These are phyloP conservation scores for Boletus rubescentipes DNA, from an alignment of 768 basidiomycete species.

Conservation along the genomic window DNA sequence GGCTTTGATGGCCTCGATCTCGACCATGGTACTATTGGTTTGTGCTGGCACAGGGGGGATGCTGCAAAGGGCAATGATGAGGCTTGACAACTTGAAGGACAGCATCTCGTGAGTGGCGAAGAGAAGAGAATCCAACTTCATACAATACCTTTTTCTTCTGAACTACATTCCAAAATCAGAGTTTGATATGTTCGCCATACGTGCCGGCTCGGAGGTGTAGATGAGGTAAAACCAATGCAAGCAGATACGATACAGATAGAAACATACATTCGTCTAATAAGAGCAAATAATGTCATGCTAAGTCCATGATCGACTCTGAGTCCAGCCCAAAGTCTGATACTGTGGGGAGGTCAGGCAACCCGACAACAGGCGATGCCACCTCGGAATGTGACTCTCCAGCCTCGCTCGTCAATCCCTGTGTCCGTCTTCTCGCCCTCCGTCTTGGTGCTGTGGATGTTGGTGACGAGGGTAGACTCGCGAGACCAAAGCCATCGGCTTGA, in stretches of 20 bases:
- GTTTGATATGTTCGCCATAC: slow-evolving; percentile 22
- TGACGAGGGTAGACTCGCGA: slow-evolving; percentile 44
- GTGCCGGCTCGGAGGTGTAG: slow-evolving; percentile 5
- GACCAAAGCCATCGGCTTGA: slow-evolving; percentile 64
- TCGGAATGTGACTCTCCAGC: slow-evolving; percentile 31
- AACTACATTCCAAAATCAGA: slow-evolving; percentile 17
- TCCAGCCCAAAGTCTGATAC: slow-evolving; percentile 30
- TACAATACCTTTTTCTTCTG: neutral
- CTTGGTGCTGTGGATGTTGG: slow-evolving; percentile 40
- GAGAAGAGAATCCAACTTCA: neutral
- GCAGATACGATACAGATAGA: slow-evolving; percentile 36
- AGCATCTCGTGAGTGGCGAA: slow-evolving; percentile 15
- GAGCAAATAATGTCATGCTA: slow-evolving; percentile 26
- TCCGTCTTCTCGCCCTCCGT: slow-evolving; percentile 29
- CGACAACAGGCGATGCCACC: slow-evolving; percentile 24
- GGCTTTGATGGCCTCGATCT: slow-evolving; percentile 61
- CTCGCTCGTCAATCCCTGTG: slow-evolving; percentile 38
- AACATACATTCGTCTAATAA: slow-evolving; percentile 23
- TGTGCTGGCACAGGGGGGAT: slow-evolving; percentile 46
- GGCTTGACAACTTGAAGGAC: slow-evolving; percentile 4
- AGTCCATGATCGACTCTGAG: slow-evolving; percentile 25
- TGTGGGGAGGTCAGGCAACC: slow-evolving; percentile 26
- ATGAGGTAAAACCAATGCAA: slow-evolving; percentile 26
- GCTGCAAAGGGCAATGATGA: slow-evolving; percentile 37
- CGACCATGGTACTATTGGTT: slow-evolving; percentile 39